phyloP scores from a whole-genome alignment of 176 grass and related monocot species.

The Zea luxurians region DNA sequence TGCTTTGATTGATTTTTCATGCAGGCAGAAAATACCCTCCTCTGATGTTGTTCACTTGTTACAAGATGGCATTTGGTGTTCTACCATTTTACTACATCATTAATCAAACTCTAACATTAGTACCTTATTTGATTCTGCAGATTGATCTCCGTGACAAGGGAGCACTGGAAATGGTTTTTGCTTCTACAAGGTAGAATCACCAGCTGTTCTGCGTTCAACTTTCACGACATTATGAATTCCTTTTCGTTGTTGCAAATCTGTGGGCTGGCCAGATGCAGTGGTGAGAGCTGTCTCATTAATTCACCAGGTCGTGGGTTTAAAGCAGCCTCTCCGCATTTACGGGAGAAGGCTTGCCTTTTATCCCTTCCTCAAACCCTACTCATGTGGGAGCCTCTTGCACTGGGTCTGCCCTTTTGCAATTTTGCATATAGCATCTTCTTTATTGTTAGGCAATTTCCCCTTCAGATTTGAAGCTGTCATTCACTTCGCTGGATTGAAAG shows the following conservation, averaged over 20 bases:
- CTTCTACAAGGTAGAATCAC: constrained; percentile 56
- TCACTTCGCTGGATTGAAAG: constrained; percentile 82
- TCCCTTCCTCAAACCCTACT: too few species aligned
- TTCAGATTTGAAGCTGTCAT: constrained; percentile 83
- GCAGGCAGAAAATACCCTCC: neutral
- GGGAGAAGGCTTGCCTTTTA: too few species aligned
- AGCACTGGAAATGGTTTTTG: constrained; percentile 67
- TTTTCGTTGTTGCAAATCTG: constrained; percentile 19
- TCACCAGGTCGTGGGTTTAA: too few species aligned
- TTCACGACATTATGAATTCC: constrained; percentile 2
- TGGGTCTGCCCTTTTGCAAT: neutral
- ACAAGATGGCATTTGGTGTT: neutral
- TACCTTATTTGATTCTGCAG: constrained; percentile 47
- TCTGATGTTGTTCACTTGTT: constrained; percentile 6
- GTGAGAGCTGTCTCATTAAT: too few species aligned
- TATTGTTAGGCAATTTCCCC: constrained; percentile 35
- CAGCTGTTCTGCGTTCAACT: constrained; percentile 15
- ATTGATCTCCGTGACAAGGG: constrained; percentile 78
- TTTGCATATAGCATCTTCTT: constrained; percentile 17
- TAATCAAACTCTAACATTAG: constrained; percentile 6
- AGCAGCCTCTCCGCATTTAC: too few species aligned
- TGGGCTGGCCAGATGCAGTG: too few species aligned
- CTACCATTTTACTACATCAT: neutral
- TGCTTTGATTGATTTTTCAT: constrained; percentile 10
- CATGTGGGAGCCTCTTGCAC: too few species aligned